Evolutionary conservation across 768 basidiomycete genomes (phyloP).

Genomic region (Boletus vermiculosoides): DNA sequence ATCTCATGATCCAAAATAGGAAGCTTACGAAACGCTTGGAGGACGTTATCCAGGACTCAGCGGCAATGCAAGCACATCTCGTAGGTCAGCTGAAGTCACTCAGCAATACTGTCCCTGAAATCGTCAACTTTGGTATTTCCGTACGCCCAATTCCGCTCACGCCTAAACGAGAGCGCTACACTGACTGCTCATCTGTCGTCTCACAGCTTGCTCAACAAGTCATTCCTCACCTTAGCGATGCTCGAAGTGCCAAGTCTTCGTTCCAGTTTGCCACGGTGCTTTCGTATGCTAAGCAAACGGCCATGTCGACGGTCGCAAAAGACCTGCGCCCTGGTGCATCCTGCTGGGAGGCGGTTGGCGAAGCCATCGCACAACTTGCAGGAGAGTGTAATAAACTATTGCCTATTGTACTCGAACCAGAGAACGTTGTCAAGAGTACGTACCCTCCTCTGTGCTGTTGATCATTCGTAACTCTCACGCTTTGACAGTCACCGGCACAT

Average conservation of each 20-base stretch:
- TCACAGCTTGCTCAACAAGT: constrained; percentile 83
- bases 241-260: constrained; percentile 70
- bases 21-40: constrained; percentile 87
- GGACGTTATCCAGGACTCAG: constrained; percentile 68
- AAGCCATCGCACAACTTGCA: constrained; percentile 65
- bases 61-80: constrained; percentile 69
- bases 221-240: constrained; percentile 81
- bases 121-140: constrained; percentile 90
- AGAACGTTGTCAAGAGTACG: constrained; percentile 79
- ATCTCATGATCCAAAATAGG: constrained; percentile 40
- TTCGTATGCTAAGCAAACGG: constrained; percentile 69
- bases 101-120: constrained; percentile 71
- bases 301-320: constrained; percentile 66
- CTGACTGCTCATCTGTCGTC: neutral
- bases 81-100: constrained; percentile 70
- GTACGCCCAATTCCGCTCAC: constrained; percentile 40
- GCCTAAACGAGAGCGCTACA: neutral
- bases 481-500: constrained; percentile 60
- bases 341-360: constrained; percentile 76
- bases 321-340: constrained; percentile 61
- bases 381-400: constrained; percentile 70
- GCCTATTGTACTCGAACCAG: constrained; percentile 68
- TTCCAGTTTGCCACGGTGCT: constrained; percentile 76
- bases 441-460: neutral
- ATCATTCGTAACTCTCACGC: neutral